Evolutionary conservation across 2,329 filamentous ascomycete species (phyloP).

Genomic region (Aspergillus sp.): DNA sequence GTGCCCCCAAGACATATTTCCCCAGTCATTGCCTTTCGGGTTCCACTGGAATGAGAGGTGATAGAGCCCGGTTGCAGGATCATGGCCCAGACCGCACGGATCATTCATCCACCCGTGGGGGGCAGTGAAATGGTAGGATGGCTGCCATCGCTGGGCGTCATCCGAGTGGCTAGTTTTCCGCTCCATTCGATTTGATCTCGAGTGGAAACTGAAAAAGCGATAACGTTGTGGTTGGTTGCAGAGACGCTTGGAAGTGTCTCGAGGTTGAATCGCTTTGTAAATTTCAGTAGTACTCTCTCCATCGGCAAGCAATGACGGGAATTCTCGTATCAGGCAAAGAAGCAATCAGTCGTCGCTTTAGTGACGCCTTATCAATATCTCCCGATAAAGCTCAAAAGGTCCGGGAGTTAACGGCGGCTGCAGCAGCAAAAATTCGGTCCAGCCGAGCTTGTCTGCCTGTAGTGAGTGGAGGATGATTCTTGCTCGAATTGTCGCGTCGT

Average conservation of each 20-base stretch:
- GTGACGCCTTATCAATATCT: neutral
- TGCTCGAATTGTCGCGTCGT: no score
- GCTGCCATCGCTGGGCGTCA: slow-evolving; percentile 23
- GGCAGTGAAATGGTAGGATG: slow-evolving; percentile 41
- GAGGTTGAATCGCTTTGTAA: no score
- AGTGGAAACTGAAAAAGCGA: neutral
- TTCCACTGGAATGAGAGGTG: slow-evolving; percentile 50
- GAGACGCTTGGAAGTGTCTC: neutral
- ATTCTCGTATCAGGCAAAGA: no score
- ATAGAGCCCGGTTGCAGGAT: slow-evolving; percentile 42
- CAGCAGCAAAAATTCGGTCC: neutral
- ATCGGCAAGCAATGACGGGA: no score
- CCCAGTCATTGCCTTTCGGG: slow-evolving; percentile 45
- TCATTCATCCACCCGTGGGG: slow-evolving; percentile 49
- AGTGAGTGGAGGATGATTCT: no score
- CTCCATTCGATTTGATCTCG: neutral
- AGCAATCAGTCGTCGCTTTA: no score
- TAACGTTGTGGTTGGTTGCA: neutral
- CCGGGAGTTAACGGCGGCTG: neutral
- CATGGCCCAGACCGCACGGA: slow-evolving; percentile 46
- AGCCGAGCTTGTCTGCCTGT: no score
- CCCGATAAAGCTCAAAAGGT: neutral
- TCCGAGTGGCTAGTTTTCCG: neutral
- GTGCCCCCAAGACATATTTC: slow-evolving; percentile 47
- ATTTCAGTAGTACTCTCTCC: no score